Conservation (phyloP, 768 basidiomycete genomes). For the Mycena polygramma region DNA sequence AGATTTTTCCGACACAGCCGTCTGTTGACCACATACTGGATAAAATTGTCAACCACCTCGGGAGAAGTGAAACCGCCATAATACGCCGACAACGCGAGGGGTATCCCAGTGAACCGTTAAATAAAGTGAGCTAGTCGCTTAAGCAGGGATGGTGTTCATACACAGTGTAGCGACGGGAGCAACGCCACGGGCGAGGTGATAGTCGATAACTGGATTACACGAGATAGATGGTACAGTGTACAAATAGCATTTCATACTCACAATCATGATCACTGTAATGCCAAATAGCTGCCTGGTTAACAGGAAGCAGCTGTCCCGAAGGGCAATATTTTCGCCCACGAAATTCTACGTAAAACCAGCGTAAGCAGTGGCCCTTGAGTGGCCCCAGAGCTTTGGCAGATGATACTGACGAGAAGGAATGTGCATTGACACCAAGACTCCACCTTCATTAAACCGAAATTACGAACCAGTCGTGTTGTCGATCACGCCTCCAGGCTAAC, state of each 20-base stretch:
- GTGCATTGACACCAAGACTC: conserved; percentile 65
- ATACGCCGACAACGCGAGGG: conserved; percentile 61
- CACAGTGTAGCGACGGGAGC: conserved; percentile 65
- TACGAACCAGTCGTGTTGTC: conserved; percentile 59
- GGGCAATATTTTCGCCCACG: conserved; percentile 66
- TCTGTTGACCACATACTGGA: conserved; percentile 48
- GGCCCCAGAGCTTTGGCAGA: no score
- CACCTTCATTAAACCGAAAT: no score
- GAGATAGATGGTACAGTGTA: neutral
- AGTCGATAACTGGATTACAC: conserved; percentile 56
- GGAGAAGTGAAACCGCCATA: conserved; percentile 65
- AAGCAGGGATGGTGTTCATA: conserved; percentile 40
- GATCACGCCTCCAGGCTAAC: conserved; percentile 55
- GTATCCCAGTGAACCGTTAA: conserved; percentile 66
- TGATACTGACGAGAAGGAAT: conserved; percentile 62
- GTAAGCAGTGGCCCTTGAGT: no score
- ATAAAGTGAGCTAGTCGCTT: neutral
- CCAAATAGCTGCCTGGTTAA: conserved; percentile 60
- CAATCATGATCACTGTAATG: conserved; percentile 59
- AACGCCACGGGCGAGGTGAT: conserved; percentile 56
- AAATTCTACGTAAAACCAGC: no score
- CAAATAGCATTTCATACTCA: neutral
- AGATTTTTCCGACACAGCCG: no score
- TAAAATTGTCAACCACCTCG: conserved; percentile 61
- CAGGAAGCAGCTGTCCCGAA: conserved; percentile 63